Evolutionary conservation across 2,329 filamentous ascomycete species (phyloP).

Genomic region (Cucurbitaria berberidis): DNA sequence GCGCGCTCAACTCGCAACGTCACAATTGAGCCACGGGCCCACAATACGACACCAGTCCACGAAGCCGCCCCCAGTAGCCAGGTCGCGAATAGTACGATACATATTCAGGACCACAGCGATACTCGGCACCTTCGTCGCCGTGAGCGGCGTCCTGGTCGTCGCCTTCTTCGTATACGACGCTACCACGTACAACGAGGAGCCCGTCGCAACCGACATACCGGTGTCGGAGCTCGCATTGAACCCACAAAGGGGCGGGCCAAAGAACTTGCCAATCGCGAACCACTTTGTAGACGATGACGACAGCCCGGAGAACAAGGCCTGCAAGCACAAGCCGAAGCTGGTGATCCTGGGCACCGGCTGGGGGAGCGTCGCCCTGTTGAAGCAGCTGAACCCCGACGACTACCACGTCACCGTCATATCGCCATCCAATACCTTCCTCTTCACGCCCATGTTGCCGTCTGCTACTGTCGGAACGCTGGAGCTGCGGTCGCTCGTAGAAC

Average conservation of each 20-base stretch:
- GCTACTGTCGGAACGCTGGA: constrained; percentile 96
- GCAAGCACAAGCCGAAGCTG: constrained; percentile 88
- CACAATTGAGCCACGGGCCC: constrained; percentile 18
- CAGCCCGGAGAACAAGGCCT: constrained; percentile 67
- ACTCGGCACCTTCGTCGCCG: constrained; percentile 75
- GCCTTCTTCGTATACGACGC: constrained; percentile 95
- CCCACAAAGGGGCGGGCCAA: constrained; percentile 83
- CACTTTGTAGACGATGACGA: constrained; percentile 90
- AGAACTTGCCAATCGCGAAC: constrained; percentile 92
- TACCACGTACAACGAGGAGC: constrained; percentile 80
- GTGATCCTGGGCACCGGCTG: constrained; percentile 94
- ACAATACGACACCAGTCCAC: constrained; percentile 37
- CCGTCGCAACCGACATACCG: constrained; percentile 71
- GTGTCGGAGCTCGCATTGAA: constrained; percentile 85
- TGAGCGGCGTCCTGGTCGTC: constrained; percentile 72
- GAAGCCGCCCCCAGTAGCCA: constrained; percentile 38
- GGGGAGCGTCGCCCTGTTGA: constrained; percentile 91
- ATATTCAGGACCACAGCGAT: constrained; percentile 73
- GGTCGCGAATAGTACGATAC: constrained; percentile 56
- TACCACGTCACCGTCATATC: constrained; percentile 97
- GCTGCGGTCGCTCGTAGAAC: constrained; percentile 88
- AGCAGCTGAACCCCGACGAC: constrained; percentile 85
- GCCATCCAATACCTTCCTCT: constrained; percentile 94
- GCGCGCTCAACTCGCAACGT: constrained; percentile 31
- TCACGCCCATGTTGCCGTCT: constrained; percentile 96